Conservation (phyloP, 176 grass and related monocot genomes). For the Stipa capillata region DNA sequence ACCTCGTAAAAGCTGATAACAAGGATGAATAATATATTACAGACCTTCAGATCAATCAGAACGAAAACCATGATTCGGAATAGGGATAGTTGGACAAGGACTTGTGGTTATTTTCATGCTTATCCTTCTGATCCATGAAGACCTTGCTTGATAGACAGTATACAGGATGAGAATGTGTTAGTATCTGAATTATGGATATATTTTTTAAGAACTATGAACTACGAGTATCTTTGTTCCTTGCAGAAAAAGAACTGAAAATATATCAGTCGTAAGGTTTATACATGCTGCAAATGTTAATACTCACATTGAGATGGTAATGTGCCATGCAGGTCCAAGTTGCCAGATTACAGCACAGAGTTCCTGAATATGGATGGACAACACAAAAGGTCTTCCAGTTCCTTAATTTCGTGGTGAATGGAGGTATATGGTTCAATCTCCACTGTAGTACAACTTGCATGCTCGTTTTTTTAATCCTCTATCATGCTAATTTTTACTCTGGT, state of each 20-base stretch:
- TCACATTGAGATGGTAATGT: background rate
- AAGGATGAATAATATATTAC: background rate
- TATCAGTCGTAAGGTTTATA: background rate
- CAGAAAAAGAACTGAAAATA: background rate
- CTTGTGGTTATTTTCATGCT: background rate
- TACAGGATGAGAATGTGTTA: background rate
- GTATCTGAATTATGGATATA: background rate
- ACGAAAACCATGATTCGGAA: background rate
- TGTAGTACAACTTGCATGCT: background rate
- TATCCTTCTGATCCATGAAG: background rate
- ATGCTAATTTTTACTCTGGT: slow-evolving; percentile 11
- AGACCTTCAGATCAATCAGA: background rate
- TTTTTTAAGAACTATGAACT: background rate
- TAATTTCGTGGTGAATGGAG: slow-evolving; percentile 81
- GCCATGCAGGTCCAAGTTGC: slow-evolving; percentile 62
- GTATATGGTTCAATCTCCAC: slow-evolving; percentile 23
- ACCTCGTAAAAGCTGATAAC: background rate
- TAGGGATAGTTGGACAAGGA: background rate
- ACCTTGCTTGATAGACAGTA: background rate
- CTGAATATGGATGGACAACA: slow-evolving; percentile 92
- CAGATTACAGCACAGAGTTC: slow-evolving; percentile 79
- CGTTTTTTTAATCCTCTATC: background rate
- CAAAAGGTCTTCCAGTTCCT: slow-evolving; percentile 91
- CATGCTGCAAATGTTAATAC: background rate
- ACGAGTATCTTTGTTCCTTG: background rate